Conservation (phyloP, 164 flowering plant species). For the Paratinospora sagittata region DNA sequence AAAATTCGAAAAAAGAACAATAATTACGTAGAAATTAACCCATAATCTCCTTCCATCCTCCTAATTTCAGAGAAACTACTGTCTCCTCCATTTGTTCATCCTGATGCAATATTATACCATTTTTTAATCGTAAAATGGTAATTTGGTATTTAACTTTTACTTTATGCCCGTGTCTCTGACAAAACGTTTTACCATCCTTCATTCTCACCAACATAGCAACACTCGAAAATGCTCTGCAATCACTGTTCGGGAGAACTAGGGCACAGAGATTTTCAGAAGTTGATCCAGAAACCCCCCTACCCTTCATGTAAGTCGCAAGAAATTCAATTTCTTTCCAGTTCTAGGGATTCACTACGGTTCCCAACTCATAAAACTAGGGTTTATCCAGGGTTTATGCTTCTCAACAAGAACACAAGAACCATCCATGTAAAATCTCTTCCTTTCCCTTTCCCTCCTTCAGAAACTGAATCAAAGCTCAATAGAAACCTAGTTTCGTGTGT, state of each 20-base stretch:
- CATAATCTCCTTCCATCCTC: too few species aligned
- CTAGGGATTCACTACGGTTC: conserved; percentile 12
- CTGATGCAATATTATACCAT: too few species aligned
- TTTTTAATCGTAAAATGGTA: too few species aligned
- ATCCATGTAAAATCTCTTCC: neutral
- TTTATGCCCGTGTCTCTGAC: too few species aligned
- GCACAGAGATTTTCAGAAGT: conserved; percentile 16
- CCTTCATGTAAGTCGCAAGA: conserved; percentile 26
- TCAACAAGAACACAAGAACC: neutral
- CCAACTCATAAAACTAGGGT: conserved; percentile 13
- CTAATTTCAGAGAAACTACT: too few species aligned
- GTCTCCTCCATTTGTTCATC: too few species aligned
- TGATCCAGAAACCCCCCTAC: neutral
- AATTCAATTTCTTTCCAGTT: conserved; percentile 6
- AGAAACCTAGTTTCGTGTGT: neutral
- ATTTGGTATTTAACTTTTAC: too few species aligned
- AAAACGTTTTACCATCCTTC: too few species aligned
- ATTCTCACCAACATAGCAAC: too few species aligned
- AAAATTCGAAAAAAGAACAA: too few species aligned
- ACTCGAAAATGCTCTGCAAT: conserved; percentile 14
- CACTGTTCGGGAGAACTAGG: conserved; percentile 18
- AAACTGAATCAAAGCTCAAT: neutral
- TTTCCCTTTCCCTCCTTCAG: neutral
- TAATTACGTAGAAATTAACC: too few species aligned
- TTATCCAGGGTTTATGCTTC: conserved; percentile 20